Evolutionary conservation across 768 basidiomycete genomes (phyloP).

Genomic region (Podaxis sp.): DNA sequence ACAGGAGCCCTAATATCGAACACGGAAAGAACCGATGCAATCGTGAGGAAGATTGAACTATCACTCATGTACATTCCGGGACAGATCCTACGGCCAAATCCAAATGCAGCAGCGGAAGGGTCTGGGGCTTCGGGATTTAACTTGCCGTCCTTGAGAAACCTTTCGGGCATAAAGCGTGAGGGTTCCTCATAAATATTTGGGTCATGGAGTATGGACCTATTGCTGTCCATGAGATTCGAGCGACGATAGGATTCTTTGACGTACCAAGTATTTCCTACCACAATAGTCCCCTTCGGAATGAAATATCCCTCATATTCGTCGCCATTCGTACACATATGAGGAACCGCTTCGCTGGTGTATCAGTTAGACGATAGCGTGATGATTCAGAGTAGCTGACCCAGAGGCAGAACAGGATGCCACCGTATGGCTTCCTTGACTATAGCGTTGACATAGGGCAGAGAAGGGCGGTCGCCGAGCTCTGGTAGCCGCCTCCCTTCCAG

Average conservation of each 20-base stretch:
- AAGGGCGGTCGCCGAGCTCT: constrained; percentile 23
- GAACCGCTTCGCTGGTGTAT: background rate
- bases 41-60: constrained; percentile 14
- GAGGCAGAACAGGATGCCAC: constrained; percentile 21
- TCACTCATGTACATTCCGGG: constrained; percentile 20
- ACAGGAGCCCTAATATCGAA: constrained; percentile 6
- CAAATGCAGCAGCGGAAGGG: constrained; percentile 15
- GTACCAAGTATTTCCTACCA: constrained; percentile 18
- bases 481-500: background rate
- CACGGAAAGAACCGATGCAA: constrained; percentile 14
- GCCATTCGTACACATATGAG: constrained; percentile 14
- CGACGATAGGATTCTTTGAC: background rate
- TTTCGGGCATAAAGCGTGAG: constrained; percentile 12
- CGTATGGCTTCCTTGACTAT: constrained; percentile 31
- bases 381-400: constrained; percentile 6
- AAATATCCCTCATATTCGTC: constrained; percentile 20
- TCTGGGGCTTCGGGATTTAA: constrained; percentile 13
- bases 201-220: constrained; percentile 18
- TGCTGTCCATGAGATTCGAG: too few relatives aligned
- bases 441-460: constrained; percentile 37
- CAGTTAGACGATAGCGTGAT: background rate
- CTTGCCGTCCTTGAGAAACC: constrained; percentile 18
- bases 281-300: constrained; percentile 19
- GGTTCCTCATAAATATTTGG: constrained; percentile 9
- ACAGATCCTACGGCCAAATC: constrained; percentile 20